Conservation (phyloP, 257 asterid genomes). For the Primulina eburnea region DNA sequence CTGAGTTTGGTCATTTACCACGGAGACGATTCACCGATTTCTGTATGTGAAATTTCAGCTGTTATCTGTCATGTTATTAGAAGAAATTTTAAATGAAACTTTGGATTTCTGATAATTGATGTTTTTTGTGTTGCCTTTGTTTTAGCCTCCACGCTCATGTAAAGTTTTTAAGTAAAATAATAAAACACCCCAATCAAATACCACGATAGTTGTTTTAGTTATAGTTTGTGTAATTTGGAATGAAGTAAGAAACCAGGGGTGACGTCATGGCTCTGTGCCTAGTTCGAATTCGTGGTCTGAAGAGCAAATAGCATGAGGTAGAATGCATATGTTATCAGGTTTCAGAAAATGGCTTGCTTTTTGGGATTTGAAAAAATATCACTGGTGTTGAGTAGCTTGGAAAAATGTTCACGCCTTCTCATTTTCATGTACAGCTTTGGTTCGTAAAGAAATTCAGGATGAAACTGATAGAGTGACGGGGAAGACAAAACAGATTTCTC, state of each 20-base stretch:
- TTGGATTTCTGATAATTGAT: neutral
- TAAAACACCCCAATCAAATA: too few relatives aligned
- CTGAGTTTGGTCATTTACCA: slow-evolving; percentile 80
- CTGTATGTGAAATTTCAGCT: slow-evolving; percentile 36
- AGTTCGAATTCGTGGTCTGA: too few relatives aligned
- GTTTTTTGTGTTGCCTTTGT: neutral
- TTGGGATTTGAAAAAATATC: neutral
- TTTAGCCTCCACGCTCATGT: too few relatives aligned
- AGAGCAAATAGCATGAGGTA: too few relatives aligned
- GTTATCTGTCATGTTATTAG: slow-evolving; percentile 4
- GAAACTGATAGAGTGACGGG: slow-evolving; percentile 90
- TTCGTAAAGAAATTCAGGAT: slow-evolving; percentile 85
- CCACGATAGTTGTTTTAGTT: too few relatives aligned
- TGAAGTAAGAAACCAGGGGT: too few relatives aligned
- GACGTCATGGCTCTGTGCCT: too few relatives aligned
- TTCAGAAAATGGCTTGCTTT: too few relatives aligned
- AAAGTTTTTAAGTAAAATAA: too few relatives aligned
- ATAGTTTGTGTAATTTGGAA: too few relatives aligned
- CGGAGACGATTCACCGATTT: slow-evolving; percentile 64
- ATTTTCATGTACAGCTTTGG: slow-evolving; percentile 50
- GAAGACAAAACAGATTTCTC: slow-evolving; percentile 82
- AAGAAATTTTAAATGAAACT: slow-evolving; percentile 5
- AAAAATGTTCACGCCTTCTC: slow-evolving; percentile 12
- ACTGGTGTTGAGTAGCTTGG: neutral
- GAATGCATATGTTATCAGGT: too few relatives aligned